A percentile compares a stretch with the other conserved stretches of the same genome.
Conservation (phyloP, 345 rosid genomes). For the Citrus sinensis region DNA sequence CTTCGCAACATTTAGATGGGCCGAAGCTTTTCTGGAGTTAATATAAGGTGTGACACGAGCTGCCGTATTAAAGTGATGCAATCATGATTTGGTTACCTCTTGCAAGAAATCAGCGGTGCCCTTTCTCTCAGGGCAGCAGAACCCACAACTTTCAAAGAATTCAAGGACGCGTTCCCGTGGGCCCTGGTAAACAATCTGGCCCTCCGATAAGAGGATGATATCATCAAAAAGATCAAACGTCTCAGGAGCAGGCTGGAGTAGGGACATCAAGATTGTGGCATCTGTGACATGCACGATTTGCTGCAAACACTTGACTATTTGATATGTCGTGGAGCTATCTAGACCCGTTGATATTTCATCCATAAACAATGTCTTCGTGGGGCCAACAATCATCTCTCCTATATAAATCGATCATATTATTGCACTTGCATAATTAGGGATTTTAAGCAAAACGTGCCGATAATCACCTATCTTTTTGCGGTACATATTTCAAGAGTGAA, state of each 20-base stretch:
- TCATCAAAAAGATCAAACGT: constrained; percentile 88
- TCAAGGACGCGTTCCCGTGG: constrained; percentile 60
- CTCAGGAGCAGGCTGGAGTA: constrained; percentile 93
- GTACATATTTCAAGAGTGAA: no score
- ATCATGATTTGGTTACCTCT: constrained; percentile 47
- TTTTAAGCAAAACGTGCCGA: neutral
- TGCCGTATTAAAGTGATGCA: neutral
- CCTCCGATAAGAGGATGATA: constrained; percentile 69
- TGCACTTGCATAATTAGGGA: no score
- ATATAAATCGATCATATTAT: neutral
- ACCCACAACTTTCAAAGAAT: constrained; percentile 74
- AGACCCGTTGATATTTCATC: constrained; percentile 96
- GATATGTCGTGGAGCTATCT: constrained; percentile 89
- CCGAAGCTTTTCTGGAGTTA: neutral
- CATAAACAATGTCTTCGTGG: constrained; percentile 84
- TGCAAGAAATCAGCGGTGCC: constrained; percentile 90
- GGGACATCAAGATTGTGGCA: constrained; percentile 72
- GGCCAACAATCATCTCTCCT: constrained; percentile 99
- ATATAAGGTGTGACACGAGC: neutral
- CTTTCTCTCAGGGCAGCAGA: constrained; percentile 79
- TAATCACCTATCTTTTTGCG: neutral
- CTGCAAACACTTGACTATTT: constrained; percentile 84
- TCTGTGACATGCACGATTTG: constrained; percentile 72
- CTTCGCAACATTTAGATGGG: neutral
- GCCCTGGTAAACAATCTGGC: constrained; percentile 84